Conservation (phyloP, 2,329 filamentous ascomycete species). For the Fulvia fulva region DNA sequence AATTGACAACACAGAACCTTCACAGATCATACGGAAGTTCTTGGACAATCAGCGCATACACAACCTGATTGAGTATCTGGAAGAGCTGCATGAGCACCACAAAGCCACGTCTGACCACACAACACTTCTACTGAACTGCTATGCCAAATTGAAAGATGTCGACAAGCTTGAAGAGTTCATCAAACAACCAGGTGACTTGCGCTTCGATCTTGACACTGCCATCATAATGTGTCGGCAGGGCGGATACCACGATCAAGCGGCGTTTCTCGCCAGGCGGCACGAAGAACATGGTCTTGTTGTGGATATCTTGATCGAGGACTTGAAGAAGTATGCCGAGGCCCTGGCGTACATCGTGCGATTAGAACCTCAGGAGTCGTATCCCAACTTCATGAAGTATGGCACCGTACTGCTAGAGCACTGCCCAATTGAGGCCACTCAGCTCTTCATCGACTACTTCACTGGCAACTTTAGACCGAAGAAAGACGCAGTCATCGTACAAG, state of each 20-base stretch:
- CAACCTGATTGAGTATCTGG: slow-evolving; percentile 93
- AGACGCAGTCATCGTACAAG: slow-evolving; percentile 52
- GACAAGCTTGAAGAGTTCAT: slow-evolving; percentile 96
- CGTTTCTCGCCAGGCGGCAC: slow-evolving; percentile 90
- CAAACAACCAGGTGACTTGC: slow-evolving; percentile 87
- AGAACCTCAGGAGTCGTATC: slow-evolving; percentile 77
- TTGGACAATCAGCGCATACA: slow-evolving; percentile 96
- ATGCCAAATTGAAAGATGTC: slow-evolving; percentile 95
- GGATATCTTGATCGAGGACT: slow-evolving; percentile 92
- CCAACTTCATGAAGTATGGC: slow-evolving; percentile 91
- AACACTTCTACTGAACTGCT: slow-evolving; percentile 90
- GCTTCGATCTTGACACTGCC: slow-evolving; percentile 94
- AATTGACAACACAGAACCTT: slow-evolving; percentile 93
- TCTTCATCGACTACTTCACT: slow-evolving; percentile 95
- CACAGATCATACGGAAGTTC: slow-evolving; percentile 95
- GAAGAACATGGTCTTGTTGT: slow-evolving; percentile 91
- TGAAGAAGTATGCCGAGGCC: slow-evolving; percentile 83
- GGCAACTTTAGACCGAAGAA: slow-evolving; percentile 73
- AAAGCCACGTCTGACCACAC: slow-evolving; percentile 94
- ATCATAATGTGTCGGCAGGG: slow-evolving; percentile 97
- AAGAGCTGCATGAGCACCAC: slow-evolving; percentile 90
- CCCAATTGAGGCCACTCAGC: slow-evolving; percentile 71
- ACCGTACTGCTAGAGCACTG: slow-evolving; percentile 85
- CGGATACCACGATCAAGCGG: slow-evolving; percentile 94
- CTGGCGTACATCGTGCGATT: slow-evolving; percentile 87